Conservation (phyloP, 441 rosid species). For the Eutrema salsugineum region DNA sequence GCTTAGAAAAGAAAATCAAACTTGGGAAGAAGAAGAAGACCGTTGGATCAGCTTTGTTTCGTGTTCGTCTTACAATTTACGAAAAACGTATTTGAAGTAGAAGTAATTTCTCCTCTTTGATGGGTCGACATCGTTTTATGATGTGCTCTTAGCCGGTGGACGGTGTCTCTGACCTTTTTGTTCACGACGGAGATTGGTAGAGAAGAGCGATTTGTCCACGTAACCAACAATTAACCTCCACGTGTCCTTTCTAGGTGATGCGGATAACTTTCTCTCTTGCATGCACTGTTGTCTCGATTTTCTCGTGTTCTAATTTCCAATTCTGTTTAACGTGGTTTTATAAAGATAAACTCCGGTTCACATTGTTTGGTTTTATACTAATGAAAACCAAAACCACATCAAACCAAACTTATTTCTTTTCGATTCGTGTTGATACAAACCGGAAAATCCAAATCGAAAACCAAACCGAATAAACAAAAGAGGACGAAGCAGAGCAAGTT, state of each 20-base stretch:
- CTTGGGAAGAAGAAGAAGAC: neutral
- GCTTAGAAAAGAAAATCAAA: neutral
- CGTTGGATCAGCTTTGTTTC: neutral
- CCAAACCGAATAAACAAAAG: neutral
- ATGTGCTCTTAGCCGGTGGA: neutral
- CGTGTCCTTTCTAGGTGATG: neutral
- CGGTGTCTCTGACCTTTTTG: neutral
- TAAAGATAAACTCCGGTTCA: too few species aligned
- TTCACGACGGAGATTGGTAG: neutral
- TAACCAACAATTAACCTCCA: neutral
- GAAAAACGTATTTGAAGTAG: neutral
- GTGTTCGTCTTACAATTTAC: neutral
- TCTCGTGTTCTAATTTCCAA: too few species aligned
- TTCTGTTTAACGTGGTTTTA: too few species aligned
- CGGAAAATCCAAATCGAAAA: neutral
- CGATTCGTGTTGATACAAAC: neutral
- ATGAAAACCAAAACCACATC: too few species aligned
- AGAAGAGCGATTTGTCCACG: neutral
- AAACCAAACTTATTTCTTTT: too few species aligned
- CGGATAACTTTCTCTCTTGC: neutral
- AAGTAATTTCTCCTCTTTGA: neutral
- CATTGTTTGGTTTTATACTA: too few species aligned
- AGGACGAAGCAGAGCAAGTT: neutral
- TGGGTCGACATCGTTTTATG: neutral
- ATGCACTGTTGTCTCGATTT: too few species aligned